Evolutionary conservation across 2,329 filamentous ascomycete genomes (phyloP).

Genomic region (Arthroderma sp.): DNA sequence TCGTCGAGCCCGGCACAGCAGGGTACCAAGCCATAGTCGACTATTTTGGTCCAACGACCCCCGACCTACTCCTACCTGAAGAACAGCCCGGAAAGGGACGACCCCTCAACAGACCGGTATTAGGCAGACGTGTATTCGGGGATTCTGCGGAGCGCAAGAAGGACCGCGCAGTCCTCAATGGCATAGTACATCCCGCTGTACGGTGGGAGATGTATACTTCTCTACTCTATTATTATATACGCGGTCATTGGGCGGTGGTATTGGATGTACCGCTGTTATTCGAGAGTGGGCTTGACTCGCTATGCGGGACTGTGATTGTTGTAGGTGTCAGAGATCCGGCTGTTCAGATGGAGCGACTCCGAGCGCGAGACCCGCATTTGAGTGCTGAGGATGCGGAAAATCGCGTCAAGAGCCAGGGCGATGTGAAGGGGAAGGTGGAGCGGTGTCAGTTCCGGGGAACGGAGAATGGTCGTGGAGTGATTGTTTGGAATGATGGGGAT

Average conservation of each 20-base stretch:
- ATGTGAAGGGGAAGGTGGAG: slow-evolving; percentile 70
- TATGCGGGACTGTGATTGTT: slow-evolving; percentile 76
- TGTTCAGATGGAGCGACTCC: slow-evolving; percentile 69
- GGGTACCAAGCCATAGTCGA: slow-evolving; percentile 73
- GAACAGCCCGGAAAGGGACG: slow-evolving; percentile 29
- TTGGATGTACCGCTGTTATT: slow-evolving; percentile 87
- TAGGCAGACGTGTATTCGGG: slow-evolving; percentile 80
- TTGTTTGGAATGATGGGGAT: slow-evolving; percentile 81
- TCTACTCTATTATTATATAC: slow-evolving; percentile 59
- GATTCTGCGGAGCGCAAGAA: slow-evolving; percentile 53
- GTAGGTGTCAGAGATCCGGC: slow-evolving; percentile 70
- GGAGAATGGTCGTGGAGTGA: slow-evolving; percentile 51
- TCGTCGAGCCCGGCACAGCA: slow-evolving; percentile 80
- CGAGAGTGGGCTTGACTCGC: slow-evolving; percentile 70
- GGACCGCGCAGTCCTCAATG: slow-evolving; percentile 68
- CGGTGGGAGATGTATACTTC: slow-evolving; percentile 65
- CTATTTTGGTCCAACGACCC: slow-evolving; percentile 70
- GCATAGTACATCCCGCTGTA: slow-evolving; percentile 87
- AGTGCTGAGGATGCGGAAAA: slow-evolving; percentile 77
- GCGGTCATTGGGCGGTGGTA: slow-evolving; percentile 75
- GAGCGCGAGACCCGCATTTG: slow-evolving; percentile 62
- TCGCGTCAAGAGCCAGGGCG: slow-evolving; percentile 71
- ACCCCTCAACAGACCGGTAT: slow-evolving; percentile 71
- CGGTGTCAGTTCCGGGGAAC: slow-evolving; percentile 51
- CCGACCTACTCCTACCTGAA: slow-evolving; percentile 62